phyloP scores from a whole-genome alignment of 1,284 basidiomycete genomes.

The Ustilago curta region DNA sequence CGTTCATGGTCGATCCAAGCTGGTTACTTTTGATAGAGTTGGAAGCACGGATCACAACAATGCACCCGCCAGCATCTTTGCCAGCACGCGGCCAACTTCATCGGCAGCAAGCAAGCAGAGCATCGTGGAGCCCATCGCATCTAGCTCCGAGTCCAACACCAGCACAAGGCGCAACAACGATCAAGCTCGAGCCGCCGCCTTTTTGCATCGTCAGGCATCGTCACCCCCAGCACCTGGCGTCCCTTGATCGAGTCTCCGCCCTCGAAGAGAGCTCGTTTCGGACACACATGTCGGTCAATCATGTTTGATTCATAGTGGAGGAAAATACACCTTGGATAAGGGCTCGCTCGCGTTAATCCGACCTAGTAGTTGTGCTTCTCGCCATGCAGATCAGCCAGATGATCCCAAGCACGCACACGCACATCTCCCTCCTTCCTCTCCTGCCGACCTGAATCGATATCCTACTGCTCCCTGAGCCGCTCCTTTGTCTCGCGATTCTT shows the following conservation, averaged over 20 bases:
- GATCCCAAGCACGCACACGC: constrained; percentile 4
- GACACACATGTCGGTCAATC: no score
- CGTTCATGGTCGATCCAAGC: constrained; percentile 6
- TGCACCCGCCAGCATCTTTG: constrained; percentile 25
- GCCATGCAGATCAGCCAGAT: constrained; percentile 20
- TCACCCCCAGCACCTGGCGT: background rate
- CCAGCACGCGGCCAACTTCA: background rate
- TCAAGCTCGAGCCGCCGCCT: constrained; percentile 27
- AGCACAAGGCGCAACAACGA: constrained; percentile 23
- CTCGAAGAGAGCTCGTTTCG: no score
- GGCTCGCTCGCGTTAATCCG: background rate
- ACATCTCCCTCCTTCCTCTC: constrained; percentile 6
- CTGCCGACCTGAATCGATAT: background rate
- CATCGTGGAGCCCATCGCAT: background rate
- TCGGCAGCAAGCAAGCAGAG: background rate
- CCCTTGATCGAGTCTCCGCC: constrained; percentile 2
- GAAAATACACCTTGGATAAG: background rate
- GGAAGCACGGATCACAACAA: constrained; percentile 6
- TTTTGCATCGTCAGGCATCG: constrained; percentile 17
- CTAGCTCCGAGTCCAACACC: no score
- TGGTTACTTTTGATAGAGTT: constrained; percentile 22
- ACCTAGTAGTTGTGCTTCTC: constrained; percentile 12
- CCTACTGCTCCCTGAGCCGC: constrained; percentile 8
- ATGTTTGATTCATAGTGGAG: background rate
- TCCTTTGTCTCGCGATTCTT: constrained; percentile 15